These are phyloP conservation scores for Albatrellus ellisii DNA, from an alignment of 768 basidiomycete genomes.

Conservation along the genomic window DNA sequence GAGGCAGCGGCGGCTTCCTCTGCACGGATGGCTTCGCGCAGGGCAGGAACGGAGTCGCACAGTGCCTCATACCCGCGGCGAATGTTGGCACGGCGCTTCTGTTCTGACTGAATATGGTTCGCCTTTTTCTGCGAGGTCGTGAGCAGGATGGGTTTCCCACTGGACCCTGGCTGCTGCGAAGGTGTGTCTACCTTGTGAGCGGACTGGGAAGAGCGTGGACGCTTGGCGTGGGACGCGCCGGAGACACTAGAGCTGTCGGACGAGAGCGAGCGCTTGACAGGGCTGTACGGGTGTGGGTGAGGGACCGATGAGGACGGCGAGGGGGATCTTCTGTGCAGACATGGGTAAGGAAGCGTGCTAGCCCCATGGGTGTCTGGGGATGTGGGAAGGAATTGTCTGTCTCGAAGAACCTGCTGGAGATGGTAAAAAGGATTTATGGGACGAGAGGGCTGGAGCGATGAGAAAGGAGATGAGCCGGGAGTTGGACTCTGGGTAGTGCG, in stretches of 20 bases:
- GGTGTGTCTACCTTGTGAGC: slow-evolving; percentile 7
- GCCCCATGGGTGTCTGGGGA: neutral
- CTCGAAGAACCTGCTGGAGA: neutral
- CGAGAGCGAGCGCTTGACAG: slow-evolving; percentile 12
- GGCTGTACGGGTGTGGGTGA: slow-evolving; percentile 1
- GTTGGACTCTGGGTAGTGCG: neutral
- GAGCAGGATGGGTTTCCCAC: slow-evolving; percentile 34
- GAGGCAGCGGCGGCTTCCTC: slow-evolving; percentile 34
- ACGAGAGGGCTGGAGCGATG: too few species aligned
- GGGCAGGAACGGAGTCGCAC: slow-evolving; percentile 70
- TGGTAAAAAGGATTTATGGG: too few species aligned
- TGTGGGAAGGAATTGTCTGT: neutral
- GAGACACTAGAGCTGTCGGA: too few species aligned
- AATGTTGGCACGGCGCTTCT: slow-evolving; percentile 88
- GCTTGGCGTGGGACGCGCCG: slow-evolving; percentile 1
- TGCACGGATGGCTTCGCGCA: slow-evolving; percentile 66
- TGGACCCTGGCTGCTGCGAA: slow-evolving; percentile 3
- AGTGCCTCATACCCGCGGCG: slow-evolving; percentile 80
- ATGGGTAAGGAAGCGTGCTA: neutral
- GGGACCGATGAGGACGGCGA: slow-evolving; percentile 9
- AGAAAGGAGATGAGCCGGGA: neutral
- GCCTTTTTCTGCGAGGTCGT: slow-evolving; percentile 83
- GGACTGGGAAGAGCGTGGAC: slow-evolving; percentile 5
- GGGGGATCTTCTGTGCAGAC: too few species aligned
- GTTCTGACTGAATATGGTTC: slow-evolving; percentile 90